Evolutionary conservation across 192 early-diverging fungal species (phyloP).

Genomic region (Coemansia sp.): DNA sequence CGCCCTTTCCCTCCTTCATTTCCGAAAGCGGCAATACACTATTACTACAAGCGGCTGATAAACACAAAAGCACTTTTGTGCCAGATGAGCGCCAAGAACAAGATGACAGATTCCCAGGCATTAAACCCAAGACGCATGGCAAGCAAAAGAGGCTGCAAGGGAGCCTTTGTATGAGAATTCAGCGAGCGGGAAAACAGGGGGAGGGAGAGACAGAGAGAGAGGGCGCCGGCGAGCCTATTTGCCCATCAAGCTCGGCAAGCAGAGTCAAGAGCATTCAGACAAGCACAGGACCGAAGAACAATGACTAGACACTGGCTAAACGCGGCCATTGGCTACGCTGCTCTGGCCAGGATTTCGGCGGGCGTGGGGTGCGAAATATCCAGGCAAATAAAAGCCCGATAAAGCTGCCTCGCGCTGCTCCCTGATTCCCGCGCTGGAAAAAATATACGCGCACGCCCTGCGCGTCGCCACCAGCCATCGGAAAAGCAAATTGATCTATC

Average conservation of each 20-base stretch:
- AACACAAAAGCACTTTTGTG: neutral
- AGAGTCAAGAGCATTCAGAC: constrained; percentile 1
- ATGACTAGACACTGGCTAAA: neutral
- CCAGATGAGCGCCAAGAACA: neutral
- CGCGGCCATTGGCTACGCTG: neutral
- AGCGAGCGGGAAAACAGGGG: neutral
- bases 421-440: neutral
- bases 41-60: neutral
- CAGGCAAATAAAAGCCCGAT: neutral
- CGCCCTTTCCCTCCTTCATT: neutral
- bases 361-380: neutral
- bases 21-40: constrained; percentile 7
- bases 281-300: neutral
- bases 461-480: neutral
- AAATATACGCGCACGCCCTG: neutral
- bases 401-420: neutral
- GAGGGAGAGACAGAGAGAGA: neutral
- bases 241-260: neutral
- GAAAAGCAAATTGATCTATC: neutral
- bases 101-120: neutral
- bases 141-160: neutral
- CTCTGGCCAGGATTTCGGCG: neutral
- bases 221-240: neutral
- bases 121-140: neutral
- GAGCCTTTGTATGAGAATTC: neutral